phyloP scores from a whole-genome alignment of 176 grass and related monocot genomes.

The Guadua angustifolia region DNA sequence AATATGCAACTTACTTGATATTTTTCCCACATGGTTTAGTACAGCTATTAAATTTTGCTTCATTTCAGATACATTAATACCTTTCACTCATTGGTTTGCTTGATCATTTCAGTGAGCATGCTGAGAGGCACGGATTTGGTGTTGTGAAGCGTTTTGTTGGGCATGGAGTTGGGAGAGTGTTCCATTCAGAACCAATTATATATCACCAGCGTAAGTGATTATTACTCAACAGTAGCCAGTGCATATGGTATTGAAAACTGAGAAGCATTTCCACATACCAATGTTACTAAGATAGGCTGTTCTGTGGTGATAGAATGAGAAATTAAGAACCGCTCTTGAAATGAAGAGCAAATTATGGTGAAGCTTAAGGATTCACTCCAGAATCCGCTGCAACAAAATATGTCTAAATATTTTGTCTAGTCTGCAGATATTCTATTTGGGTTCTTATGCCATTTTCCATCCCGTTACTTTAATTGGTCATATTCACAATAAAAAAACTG shows the following conservation, averaged over 20 bases:
- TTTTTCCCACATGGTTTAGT: background rate
- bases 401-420: background rate
- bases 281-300: background rate
- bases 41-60: background rate
- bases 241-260: background rate
- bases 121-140: conserved; percentile 68
- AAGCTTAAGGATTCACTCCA: background rate
- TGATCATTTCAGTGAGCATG: conserved; percentile 67
- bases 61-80: background rate
- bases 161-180: conserved; percentile 82
- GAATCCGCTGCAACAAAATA: background rate
- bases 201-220: conserved; percentile 75
- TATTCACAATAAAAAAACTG: background rate
- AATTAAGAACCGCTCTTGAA: background rate
- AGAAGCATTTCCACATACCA: background rate
- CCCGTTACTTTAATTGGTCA: background rate
- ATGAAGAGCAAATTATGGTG: background rate
- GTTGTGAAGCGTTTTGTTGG: conserved; percentile 90
- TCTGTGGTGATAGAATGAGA: background rate
- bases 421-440: background rate
- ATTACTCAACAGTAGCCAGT: background rate
- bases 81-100: background rate
- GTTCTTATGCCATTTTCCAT: background rate
- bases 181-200: conserved; percentile 91
- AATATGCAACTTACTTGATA: background rate